Conservation (phyloP, 1,284 basidiomycete genomes). For the Cutaneotrichosporon sp. region DNA sequence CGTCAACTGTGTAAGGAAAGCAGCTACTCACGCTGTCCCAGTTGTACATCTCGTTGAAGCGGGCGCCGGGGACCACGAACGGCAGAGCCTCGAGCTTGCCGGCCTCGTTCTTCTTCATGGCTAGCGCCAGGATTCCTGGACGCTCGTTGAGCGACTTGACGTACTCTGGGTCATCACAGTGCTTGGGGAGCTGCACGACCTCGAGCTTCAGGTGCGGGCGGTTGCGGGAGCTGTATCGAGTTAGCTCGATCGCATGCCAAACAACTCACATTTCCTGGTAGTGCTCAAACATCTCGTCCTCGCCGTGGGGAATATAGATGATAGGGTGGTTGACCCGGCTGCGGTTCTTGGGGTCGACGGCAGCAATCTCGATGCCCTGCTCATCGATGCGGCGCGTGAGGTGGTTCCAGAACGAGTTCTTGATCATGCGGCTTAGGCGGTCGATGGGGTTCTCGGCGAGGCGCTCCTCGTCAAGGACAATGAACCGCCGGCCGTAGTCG, state of each 20-base stretch:
- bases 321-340: conserved; percentile 80
- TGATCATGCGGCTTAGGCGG: conserved; percentile 95
- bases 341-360: conserved; percentile 94
- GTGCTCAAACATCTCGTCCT: conserved; percentile 91
- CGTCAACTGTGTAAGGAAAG: conserved; percentile 6
- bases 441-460: conserved; percentile 97
- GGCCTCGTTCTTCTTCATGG: conserved; percentile 84
- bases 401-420: conserved; percentile 96
- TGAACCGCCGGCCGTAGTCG: conserved; percentile 90
- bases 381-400: conserved; percentile 95
- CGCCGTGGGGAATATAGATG: conserved; percentile 90
- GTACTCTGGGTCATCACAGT: conserved; percentile 81
- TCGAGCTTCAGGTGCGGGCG: conserved; percentile 88
- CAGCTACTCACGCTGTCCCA: conserved; percentile 46
- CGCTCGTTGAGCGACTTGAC: conserved; percentile 91
- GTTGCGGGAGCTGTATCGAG: conserved; percentile 55
- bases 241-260: conserved; percentile 5
- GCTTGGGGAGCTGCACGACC: conserved; percentile 81
- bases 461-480: conserved; percentile 95
- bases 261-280: conserved; percentile 61
- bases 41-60: conserved; percentile 85
- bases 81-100: conserved; percentile 85
- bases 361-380: conserved; percentile 93
- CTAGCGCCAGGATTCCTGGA: conserved; percentile 89
- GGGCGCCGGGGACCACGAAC: conserved; percentile 94